A percentile compares a stretch with the other conserved stretches of the same genome.
Conservation (phyloP, 768 basidiomycete species). For the Mycena venus region DNA sequence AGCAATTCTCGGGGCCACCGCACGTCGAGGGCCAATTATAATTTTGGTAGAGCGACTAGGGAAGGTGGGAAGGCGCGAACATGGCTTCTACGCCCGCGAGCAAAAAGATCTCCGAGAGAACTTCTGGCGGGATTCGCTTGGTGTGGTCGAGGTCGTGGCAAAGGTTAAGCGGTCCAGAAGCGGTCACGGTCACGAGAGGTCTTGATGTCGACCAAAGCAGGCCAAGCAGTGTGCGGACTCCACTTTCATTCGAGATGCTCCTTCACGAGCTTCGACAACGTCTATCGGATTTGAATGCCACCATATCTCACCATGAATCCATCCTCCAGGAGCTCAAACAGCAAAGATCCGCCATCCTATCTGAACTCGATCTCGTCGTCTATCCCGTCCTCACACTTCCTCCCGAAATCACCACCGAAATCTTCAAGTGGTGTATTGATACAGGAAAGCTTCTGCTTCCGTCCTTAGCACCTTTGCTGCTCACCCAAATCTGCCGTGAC, state of each 20-base stretch:
- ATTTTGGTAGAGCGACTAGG: no score
- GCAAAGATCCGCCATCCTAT: not conserved
- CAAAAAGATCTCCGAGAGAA: no score
- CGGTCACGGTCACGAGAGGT: no score
- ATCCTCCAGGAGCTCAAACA: conserved; percentile 1
- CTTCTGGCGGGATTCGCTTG: no score
- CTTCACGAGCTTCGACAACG: not conserved
- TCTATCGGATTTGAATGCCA: conserved; percentile 1
- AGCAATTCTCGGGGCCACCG: no score
- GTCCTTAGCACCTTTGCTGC: not conserved
- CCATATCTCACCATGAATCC: not conserved
- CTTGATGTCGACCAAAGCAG: no score
- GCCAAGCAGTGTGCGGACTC: no score
- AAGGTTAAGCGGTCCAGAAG: no score
- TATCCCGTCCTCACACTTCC: conserved; percentile 23
- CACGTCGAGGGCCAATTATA: no score
- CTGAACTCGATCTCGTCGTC: conserved; percentile 11
- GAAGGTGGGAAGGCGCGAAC: no score
- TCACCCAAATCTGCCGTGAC: conserved; percentile 15
- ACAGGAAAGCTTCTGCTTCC: not conserved
- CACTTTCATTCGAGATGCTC: not conserved
- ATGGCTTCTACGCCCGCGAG: no score
- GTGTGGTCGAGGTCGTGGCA: no score
- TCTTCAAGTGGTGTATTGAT: conserved; percentile 7
- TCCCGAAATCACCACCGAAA: conserved; percentile 17